Conservation (phyloP, 805 yeast species). For the Candida qinlingensis region DNA sequence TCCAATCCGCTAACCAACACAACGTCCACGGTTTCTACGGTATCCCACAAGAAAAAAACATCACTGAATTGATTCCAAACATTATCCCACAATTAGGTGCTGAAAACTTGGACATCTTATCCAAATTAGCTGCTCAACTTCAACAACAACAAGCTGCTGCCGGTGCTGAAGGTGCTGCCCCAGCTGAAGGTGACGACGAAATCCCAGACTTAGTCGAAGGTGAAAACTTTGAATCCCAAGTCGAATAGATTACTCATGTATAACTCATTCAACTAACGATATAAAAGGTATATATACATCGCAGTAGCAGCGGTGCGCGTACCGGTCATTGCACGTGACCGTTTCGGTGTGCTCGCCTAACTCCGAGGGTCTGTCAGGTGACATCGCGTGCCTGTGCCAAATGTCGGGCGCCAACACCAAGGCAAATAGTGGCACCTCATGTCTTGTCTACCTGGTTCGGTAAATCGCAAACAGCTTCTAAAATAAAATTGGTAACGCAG, state of each 20-base stretch:
- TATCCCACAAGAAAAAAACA: slow-evolving; percentile 85
- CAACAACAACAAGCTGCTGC: slow-evolving; percentile 49
- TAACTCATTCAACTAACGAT: neutral
- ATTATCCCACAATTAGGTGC: slow-evolving; percentile 95
- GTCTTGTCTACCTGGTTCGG: too few relatives aligned
- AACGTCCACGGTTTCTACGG: slow-evolving; percentile 96
- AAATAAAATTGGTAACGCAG: too few relatives aligned
- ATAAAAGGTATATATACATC: neutral
- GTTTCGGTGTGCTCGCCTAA: too few relatives aligned
- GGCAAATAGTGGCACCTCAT: too few relatives aligned
- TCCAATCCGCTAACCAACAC: slow-evolving; percentile 85
- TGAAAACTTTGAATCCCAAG: slow-evolving; percentile 50
- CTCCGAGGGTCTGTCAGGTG: too few relatives aligned
- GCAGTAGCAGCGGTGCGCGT: neutral
- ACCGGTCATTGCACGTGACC: neutral
- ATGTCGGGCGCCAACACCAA: neutral
- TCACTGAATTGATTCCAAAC: slow-evolving; percentile 89
- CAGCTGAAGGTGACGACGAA: slow-evolving; percentile 48
- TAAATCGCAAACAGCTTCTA: too few relatives aligned
- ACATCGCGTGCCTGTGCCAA: neutral
- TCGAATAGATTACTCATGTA: slow-evolving; percentile 31
- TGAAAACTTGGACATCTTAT: slow-evolving; percentile 85
- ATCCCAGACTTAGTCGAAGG: slow-evolving; percentile 77
- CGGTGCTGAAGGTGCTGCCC: slow-evolving; percentile 40
- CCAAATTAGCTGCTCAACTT: slow-evolving; percentile 84